Evolutionary conservation across 2,329 filamentous ascomycete species (phyloP), one percentile per base, ranked within the genome.

Genomic region (Pseudogymnoascus sp.): DNA sequence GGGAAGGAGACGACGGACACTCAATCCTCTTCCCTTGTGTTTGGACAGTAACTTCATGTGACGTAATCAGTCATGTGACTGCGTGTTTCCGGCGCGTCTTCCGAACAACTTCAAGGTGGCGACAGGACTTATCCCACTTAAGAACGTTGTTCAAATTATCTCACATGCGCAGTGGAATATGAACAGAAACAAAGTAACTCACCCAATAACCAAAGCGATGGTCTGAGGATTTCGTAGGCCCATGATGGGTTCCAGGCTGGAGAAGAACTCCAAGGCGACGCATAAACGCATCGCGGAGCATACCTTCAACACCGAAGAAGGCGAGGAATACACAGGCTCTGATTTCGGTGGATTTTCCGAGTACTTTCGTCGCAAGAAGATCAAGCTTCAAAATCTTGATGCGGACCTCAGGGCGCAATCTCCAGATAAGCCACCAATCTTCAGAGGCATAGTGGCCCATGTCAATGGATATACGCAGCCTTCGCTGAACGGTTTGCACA

Each of bases 401-500:
- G 87, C 87, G 7, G 85, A 96, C 62, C 80, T 96, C 49, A 87
- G 93, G 64, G 76, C 78, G 0, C 31, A 37, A 23, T 60, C 38
- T 18, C 59, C 59, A 14, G 86, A 88, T 68, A 91, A 89, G 67
- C 91, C 92, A 8, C 86, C 85, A 66, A 91, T 99, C 61, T 99
- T 99, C 80, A 91, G 88, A 68, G 92, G 91, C 0, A 83, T 97
- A 7, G 92, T 96, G 11, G 91, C 88, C 8, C 91, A 97, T 75
- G 89, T 99, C 23, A 96, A 93, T 69, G 95, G 95, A 59, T 99
- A 97, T 73, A 99, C 95, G 0, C 93, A 97, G 70, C 95, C 95
- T 0, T 91, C 93, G 1, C 79, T 97, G 62, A 93, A 92, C 69
- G 86, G 96, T 80, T 83, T 99, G 16, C 93, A 96, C 77, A 86